Conservation (phyloP, 1,284 basidiomycete genomes). For the Rhodotorula glutinis region DNA sequence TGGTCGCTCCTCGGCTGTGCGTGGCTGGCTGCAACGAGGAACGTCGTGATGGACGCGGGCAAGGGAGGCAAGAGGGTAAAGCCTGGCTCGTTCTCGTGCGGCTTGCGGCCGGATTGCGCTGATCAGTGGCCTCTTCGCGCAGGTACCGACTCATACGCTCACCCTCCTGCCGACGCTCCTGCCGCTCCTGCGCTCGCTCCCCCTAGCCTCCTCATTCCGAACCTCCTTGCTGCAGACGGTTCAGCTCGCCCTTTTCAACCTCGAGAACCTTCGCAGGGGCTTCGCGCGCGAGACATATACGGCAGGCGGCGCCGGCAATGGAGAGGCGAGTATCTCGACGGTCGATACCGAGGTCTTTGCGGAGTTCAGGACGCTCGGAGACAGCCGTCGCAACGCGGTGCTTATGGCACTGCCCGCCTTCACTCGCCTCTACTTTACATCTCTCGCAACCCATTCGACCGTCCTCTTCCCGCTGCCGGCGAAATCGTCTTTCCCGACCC, state of each 20-base stretch:
- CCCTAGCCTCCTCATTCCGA: conserved; percentile 1
- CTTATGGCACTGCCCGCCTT: conserved; percentile 14
- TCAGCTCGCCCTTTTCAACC: conserved; percentile 35
- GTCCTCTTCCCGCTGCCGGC: conserved; percentile 37
- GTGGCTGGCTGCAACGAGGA: conserved; percentile 22
- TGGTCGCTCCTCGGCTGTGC: conserved; percentile 28
- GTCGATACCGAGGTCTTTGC: conserved; percentile 30
- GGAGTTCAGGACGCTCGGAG: conserved; percentile 1
- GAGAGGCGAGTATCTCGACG: background rate
- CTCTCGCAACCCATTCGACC: conserved; percentile 20
- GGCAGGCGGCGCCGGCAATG: background rate
- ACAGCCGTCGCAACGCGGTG: background rate
- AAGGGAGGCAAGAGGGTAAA: conserved; percentile 38
- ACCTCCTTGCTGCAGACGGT: conserved; percentile 22
- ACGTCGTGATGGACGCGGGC: conserved; percentile 20
- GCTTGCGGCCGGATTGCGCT: no score
- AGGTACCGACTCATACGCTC: conserved; percentile 32
- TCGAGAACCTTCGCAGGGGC: conserved; percentile 36
- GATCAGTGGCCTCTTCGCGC: background rate
- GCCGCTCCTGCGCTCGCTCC: conserved; percentile 17
- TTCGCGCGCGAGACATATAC: conserved; percentile 37
- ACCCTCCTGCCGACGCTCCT: conserved; percentile 29
- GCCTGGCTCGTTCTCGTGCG: background rate
- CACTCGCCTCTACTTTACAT: conserved; percentile 22
- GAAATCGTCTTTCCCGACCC: conserved; percentile 32